Evolutionary conservation across 306 rosid species (phyloP), one percentile per base, ranked within the genome.

Genomic region (Dalbergia cochinchinensis): DNA sequence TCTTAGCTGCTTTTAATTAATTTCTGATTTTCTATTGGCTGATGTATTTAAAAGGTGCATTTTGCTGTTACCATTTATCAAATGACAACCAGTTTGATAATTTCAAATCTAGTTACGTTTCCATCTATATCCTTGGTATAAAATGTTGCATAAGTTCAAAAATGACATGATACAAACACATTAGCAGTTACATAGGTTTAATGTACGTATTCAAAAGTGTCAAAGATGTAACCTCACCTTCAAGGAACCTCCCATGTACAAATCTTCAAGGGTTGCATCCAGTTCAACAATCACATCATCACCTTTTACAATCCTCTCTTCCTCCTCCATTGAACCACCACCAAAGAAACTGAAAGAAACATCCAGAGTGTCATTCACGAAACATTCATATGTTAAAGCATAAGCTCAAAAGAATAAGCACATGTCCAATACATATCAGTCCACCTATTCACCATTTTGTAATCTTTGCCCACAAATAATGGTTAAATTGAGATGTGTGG

Each of bases 241-340:
- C 83, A 95, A 87, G 53, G 99, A 88, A 77, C 98, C 99, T 31
- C 99, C 99, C 96, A 93, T 89, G 81, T 95, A 95, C 71, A 95
- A 85, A 88, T 95, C 99, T 82, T 93, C 99, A 31, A 95, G 84
- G 35, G 91, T 58, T 12, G 98, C 98, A 44, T 93, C 99, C 89
- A 95, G 80, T 39, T 95, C 98, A 8, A 95, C 83, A 76, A 91
- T 41, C 33, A 93, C 97, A 10, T 95, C 98, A 58, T 95, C 98
- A 8, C 99, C 99, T 89, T 93, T 95, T 5, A 80, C 83, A 22
- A 93, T 74, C 89, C 57, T 90, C 75, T 95, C 99, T 79, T 95
- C 97, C 79, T 94, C 99, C 78, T 93, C 98, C 82, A 69, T 82
- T 22, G 83, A 45, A 47, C 92, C 96, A 33, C 94, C 97, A 44